Base-by-base conservation (phyloP, 768 basidiomycete species). In the Suillus ampliporus region DNA sequence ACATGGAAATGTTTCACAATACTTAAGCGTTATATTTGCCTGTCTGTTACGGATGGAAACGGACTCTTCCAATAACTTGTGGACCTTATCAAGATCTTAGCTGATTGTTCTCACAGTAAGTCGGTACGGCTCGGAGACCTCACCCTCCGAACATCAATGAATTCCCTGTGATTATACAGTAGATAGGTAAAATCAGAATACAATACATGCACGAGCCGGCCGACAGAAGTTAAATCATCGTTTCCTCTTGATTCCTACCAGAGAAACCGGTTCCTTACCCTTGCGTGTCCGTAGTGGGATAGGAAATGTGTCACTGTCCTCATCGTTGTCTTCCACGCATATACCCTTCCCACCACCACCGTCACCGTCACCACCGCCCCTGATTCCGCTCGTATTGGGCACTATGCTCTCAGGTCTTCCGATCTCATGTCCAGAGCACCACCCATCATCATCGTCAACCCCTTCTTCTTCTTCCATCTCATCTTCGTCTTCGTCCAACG, bases 271-370 rank as follows among this genome's bases (percentile, higher is more conserved):
- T 65, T 88, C 85, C 72, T 86, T 86, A 44, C 84, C 83, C 74
- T 85, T 90, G 66, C 91, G 82, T 59, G 84, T 83, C 75, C 91
- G 84, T 71, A 92, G 77, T 11, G 90, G 89, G 59, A 86, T 82
- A 40, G 89, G 87, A 73, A 92, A 91, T 58, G 76, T 78, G 34
- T 87, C 85, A 64, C 88, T 88, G 69, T 89, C 90, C 72, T 90
- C 90, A 15, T 89, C 89, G 9, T 88, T 87, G 35, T 88, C 88
- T 50, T 85, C 85, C 41, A 70, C 67, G 57, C 64, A 64, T 40
- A 60, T 61, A 46, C 62, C 63, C 28, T 68, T 68, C 65, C 68
- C 46, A 71, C 67, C 63, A 65, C 77, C 64, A 65, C 72, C 65
- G 58, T 70, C 68, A 17, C 23, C 54, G 63, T 67, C 71, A 53